Evolutionary conservation across 306 rosid genomes (phyloP), one percentile per base, ranked within the genome.

Genomic region (Cucurbita pepo): DNA sequence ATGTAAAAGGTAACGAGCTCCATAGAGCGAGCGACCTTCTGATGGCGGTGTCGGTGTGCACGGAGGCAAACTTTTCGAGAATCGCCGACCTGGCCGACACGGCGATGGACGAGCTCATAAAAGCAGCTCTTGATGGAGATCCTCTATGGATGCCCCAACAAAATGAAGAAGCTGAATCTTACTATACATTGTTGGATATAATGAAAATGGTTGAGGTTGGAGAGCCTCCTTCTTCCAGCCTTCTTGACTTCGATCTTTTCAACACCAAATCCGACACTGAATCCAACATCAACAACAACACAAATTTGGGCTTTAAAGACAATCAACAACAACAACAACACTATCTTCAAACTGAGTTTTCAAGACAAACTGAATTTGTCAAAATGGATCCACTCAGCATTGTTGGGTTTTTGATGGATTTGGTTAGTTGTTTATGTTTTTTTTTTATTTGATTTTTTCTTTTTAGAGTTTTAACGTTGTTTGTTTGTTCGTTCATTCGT

Each of bases 341-440:
- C 3, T 18, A 66, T 18, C 41, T 66, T 45, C 72, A 45, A 44
- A 45, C 72, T 66, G 72, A 66, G 8, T 21, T 45, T 45, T 45
- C 72, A 66, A 66, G 38, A 45, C 56, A 66, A 44, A 45, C 4
- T 45, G 72, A 4, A 21, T 66, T 45, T 66, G 76, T 72, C 36
- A 81, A 77, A 19, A 47, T 88, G 86, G 90, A 66, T 1, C 40
- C 72, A 44, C 88, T 56, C 79, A 81, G 18, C 74, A 89, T 92
- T 62, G 79, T 92, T 75, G 93, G 89, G 85, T 88, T 86, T 22
- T 87, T 92, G 30, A 92, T 90, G 96, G 91, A 92, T 79, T 90
- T 85, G 84, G 98, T 66, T 6, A 11, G 5, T 65, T 11, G n/a
- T 37, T 37, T 15, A 14, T 10, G 11, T 30, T 58, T 52, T 11